Conservation (phyloP, 495 filamentous ascomycete genomes). For the Pseudoneurospora amorphoporcata region DNA sequence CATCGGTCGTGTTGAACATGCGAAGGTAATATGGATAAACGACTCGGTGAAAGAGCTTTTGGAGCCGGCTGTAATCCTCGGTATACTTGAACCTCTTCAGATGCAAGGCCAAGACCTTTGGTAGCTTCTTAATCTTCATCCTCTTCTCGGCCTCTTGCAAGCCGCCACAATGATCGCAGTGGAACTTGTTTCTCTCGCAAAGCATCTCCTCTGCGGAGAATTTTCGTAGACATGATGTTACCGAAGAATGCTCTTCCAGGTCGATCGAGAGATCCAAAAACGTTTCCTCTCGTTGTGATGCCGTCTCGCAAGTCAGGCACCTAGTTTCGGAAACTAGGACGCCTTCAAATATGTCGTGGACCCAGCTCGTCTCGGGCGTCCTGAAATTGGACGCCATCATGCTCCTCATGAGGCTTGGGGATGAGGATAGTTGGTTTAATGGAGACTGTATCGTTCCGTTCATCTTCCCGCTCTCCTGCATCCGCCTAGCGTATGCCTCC, state of each 20-base stretch:
- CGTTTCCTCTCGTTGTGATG: slow-evolving; percentile 88
- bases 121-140: slow-evolving; percentile 96
- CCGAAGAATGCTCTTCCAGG: slow-evolving; percentile 88
- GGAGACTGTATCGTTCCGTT: slow-evolving; percentile 25
- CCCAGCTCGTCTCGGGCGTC: slow-evolving; percentile 65
- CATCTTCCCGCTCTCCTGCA: slow-evolving; percentile 32
- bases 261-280: slow-evolving; percentile 96
- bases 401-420: slow-evolving; percentile 33
- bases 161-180: slow-evolving; percentile 94
- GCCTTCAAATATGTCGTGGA: slow-evolving; percentile 95
- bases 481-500: slow-evolving; percentile 62
- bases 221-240: slow-evolving; percentile 87
- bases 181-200: slow-evolving; percentile 96
- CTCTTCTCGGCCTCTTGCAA: slow-evolving; percentile 96
- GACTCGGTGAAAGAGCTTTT: slow-evolving; percentile 94
- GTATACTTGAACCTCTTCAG: slow-evolving; percentile 97
- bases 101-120: slow-evolving; percentile 83
- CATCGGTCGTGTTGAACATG: slow-evolving; percentile 96
- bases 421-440: slow-evolving; percentile 34
- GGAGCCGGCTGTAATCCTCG: slow-evolving; percentile 82
- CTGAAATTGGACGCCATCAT: slow-evolving; percentile 20
- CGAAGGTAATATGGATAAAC: slow-evolving; percentile 94
- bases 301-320: slow-evolving; percentile 92
- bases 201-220: slow-evolving; percentile 99
- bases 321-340: slow-evolving; percentile 91